These are phyloP conservation scores for Rhizodiscina lignyota DNA, from an alignment of 495 filamentous ascomycete genomes.

Conservation along the genomic window DNA sequence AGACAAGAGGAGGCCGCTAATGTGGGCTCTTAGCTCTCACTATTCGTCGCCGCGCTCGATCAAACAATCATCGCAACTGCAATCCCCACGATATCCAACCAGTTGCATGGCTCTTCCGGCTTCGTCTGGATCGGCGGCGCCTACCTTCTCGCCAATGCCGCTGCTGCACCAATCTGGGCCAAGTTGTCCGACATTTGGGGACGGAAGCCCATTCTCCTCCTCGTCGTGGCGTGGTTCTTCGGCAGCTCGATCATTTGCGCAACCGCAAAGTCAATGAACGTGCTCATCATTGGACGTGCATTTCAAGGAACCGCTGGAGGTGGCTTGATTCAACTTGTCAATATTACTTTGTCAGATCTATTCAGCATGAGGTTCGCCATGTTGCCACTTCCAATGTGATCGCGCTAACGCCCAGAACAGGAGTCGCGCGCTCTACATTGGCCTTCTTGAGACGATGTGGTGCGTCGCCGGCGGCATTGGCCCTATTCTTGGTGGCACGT, in stretches of 20 bases:
- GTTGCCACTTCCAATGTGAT: not conserved
- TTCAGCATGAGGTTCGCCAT: slow-evolving; percentile 33
- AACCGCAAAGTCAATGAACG: slow-evolving; percentile 6
- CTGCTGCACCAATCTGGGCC: slow-evolving; percentile 11
- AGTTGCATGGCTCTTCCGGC: slow-evolving; percentile 8
- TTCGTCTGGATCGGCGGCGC: slow-evolving; percentile 14
- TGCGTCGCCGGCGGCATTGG: slow-evolving; percentile 41
- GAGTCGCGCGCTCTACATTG: slow-evolving; percentile 34
- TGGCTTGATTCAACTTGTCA: slow-evolving; percentile 14
- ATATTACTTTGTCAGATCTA: slow-evolving; percentile 14
- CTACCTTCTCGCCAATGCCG: slow-evolving; percentile 11
- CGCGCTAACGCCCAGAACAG: slow-evolving; percentile 10
- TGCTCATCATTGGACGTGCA: slow-evolving; percentile 15
- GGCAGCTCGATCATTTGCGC: slow-evolving; percentile 15
- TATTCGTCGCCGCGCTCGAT: slow-evolving; percentile 15
- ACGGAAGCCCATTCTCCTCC: slow-evolving; percentile 15
- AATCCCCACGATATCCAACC: slow-evolving; percentile 10
- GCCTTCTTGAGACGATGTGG: slow-evolving; percentile 38
- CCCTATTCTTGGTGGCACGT: slow-evolving; percentile 51
- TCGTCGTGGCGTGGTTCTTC: slow-evolving; percentile 12
- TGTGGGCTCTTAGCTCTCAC: too few relatives aligned
- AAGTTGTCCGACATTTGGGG: slow-evolving; percentile 17
- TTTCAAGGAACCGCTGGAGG: slow-evolving; percentile 20
- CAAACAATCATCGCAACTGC: slow-evolving; percentile 11
- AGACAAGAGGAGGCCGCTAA: too few relatives aligned